These are phyloP conservation scores for Boletus insuetus DNA, from an alignment of 768 basidiomycete genomes.

Conservation along the genomic window DNA sequence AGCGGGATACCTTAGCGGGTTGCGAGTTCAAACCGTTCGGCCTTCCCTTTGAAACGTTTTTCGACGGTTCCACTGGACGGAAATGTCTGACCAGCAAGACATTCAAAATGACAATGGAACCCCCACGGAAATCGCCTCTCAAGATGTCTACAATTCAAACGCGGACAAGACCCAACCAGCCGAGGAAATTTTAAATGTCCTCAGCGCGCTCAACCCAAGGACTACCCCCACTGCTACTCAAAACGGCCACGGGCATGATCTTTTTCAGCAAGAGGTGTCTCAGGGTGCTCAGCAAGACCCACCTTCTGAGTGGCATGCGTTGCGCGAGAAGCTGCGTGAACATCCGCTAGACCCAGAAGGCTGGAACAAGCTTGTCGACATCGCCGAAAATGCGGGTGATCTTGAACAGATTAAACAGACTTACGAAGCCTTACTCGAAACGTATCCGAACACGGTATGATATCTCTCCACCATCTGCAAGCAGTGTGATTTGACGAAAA, in stretches of 20 bases:
- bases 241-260: conserved; percentile 28
- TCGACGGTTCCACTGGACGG: conserved; percentile 29
- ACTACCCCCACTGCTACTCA: conserved; percentile 19
- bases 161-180: conserved; percentile 35
- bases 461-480: conserved; percentile 23
- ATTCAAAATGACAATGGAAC: conserved; percentile 23
- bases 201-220: conserved; percentile 35
- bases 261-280: conserved; percentile 21
- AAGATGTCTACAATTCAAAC: conserved; percentile 27
- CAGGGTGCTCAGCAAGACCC: conserved; percentile 33
- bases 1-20: conserved; percentile 1
- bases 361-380: conserved; percentile 74
- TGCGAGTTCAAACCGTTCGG: conserved; percentile 1
- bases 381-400: conserved; percentile 75
- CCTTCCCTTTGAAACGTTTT: conserved; percentile 29
- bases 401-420: conserved; percentile 76
- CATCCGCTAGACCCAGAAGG: conserved; percentile 73
- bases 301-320: conserved; percentile 64
- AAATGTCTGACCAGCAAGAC: conserved; percentile 39
- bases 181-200: conserved; percentile 37
- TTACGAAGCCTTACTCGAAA: conserved; percentile 78
- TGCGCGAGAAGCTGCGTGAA: conserved; percentile 60
- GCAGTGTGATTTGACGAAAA: conserved; percentile 22
- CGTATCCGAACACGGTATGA: conserved; percentile 92
- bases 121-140: conserved; percentile 23